Conservation (phyloP, 2,329 filamentous ascomycete species). For the Macrophomina pseudophaseolina region DNA sequence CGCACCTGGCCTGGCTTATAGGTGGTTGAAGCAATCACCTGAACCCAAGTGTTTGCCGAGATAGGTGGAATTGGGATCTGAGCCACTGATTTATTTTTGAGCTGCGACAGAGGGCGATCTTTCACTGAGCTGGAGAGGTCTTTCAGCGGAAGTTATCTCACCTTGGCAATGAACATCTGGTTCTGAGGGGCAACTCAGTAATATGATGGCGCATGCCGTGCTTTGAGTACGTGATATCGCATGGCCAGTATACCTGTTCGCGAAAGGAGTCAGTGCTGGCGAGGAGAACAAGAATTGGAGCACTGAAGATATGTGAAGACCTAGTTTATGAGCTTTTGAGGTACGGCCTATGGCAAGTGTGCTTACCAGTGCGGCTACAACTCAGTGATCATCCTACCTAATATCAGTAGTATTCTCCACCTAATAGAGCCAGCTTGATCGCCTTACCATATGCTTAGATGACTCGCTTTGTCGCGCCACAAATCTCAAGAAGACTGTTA, state of each 20-base stretch:
- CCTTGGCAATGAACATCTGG: constrained; percentile 5
- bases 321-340: background rate
- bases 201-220: constrained; percentile 12
- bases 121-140: background rate
- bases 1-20: too few relatives aligned
- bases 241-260: constrained; percentile 8
- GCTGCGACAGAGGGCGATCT: too few relatives aligned
- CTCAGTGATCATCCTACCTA: constrained; percentile 10
- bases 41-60: too few relatives aligned
- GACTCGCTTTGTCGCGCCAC: constrained; percentile 3
- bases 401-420: background rate
- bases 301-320: constrained; percentile 1
- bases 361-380: constrained; percentile 11
- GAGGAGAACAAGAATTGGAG: too few relatives aligned
- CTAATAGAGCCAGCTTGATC: background rate
- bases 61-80: too few relatives aligned
- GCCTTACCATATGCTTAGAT: background rate
- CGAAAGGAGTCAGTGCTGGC: too few relatives aligned
- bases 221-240: constrained; percentile 15
- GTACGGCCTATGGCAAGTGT: background rate
- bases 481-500: background rate
- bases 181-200: constrained; percentile 4
- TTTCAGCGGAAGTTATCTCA: background rate
- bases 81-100: too few relatives aligned
- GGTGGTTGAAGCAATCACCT: too few relatives aligned